Base-by-base conservation (phyloP, 345 rosid genomes). In the Balakata baccata region DNA sequence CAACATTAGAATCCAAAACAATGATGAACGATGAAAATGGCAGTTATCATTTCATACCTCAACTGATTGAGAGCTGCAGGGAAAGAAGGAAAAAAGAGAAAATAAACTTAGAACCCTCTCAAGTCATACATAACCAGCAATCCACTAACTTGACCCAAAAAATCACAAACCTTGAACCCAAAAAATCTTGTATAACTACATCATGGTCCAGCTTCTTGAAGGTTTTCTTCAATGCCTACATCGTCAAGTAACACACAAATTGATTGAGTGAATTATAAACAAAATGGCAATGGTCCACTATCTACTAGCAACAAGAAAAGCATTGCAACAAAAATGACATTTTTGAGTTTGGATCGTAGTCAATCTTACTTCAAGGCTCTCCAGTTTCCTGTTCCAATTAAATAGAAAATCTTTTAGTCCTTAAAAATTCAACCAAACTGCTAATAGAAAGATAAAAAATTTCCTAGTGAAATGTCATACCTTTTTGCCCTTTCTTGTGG, bases 401-500 rank as follows among this genome's bases (percentile, higher is more conserved):
- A 76, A 54, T 58, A 71, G 71, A 64, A 69, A 79, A 65, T 52
- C 47, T 43, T 20, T 78, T 65, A 73, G 71, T 64, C 45, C 69
- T 70, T 37, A 52, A 34, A 50, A 64, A 59, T 72, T 37, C 11
- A 71, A 80, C 80, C 53, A 77, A 80, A 69, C 8, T 29, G 70
- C 9, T n/a, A 29, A 43, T 13, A 37, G 64, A 75, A 75, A 61
- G 53, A 54, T 11, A n/a, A 13, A 69, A 23, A 14, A 58, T 58
- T 54, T 56, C 51, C 25, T 25, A 58, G 12, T 22, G 10, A 65
- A 6, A 18, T 18, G 1, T 38, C 75, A 37, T 75, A 90, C 97
- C 92, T 85, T 83, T 94, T 94, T 61, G 91, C 92, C 83, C 97
- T 89, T 81, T 94, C 98, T 72, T 91, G 98, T 16, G 96, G 92